A percentile compares a stretch with the other conserved stretches of the same genome.
These are phyloP conservation scores for Gossypium australe DNA, from an alignment of 345 rosid species.

Conservation along the genomic window DNA sequence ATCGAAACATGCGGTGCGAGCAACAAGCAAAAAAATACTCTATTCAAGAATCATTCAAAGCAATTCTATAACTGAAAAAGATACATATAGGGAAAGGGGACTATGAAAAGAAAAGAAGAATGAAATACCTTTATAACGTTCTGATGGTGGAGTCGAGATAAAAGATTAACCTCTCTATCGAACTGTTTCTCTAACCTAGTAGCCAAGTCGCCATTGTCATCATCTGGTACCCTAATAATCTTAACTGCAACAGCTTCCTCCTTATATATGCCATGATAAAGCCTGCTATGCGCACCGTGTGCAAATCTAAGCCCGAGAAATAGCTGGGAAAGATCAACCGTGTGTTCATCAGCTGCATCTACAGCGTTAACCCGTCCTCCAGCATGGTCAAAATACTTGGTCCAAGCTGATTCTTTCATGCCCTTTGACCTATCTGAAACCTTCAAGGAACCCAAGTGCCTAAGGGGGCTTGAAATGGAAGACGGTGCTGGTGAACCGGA, in stretches of 20 bases:
- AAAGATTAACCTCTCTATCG: slow-evolving; percentile 72
- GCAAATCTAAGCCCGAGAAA: slow-evolving; percentile 92
- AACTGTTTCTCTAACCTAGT: slow-evolving; percentile 78
- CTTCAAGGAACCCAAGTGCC: slow-evolving; percentile 55
- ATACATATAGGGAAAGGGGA: background rate
- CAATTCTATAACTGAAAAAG: background rate
- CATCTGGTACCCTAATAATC: slow-evolving; percentile 83
- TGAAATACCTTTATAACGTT: slow-evolving; percentile 77
- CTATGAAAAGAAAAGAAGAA: background rate
- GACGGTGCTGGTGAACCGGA: slow-evolving; percentile 16
- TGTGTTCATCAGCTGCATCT: slow-evolving; percentile 59
- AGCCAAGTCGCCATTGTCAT: slow-evolving; percentile 63
- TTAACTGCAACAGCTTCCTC: slow-evolving; percentile 96
- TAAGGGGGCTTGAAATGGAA: slow-evolving; percentile 43
- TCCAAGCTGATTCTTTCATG: slow-evolving; percentile 77
- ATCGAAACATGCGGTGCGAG: background rate
- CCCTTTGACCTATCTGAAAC: slow-evolving; percentile 46
- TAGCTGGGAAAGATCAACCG: slow-evolving; percentile 76
- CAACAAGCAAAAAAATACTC: background rate
- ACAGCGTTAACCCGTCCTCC: slow-evolving; percentile 83
- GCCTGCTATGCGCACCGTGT: slow-evolving; percentile 84
- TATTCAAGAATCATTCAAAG: background rate
- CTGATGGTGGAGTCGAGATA: slow-evolving; percentile 68
- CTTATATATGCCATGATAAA: slow-evolving; percentile 86
- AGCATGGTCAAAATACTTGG: slow-evolving; percentile 70